Evolutionary conservation across 305 asterid species (phyloP).

Genomic region (Lippia alba): DNA sequence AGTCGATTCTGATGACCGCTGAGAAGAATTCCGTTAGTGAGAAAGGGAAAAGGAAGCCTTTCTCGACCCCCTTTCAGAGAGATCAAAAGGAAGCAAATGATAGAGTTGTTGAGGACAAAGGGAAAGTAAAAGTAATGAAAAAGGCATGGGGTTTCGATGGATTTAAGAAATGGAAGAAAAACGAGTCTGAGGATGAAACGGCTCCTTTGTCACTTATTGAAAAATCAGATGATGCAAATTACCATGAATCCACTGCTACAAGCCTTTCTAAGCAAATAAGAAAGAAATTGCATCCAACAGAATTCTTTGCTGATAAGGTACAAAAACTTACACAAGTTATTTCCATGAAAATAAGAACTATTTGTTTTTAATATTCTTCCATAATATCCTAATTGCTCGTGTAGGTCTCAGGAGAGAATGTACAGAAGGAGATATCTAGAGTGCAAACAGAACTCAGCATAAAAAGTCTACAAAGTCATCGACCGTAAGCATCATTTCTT

Average conservation of each 20-base stretch:
- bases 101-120: constrained; percentile 20
- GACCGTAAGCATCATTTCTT: constrained; percentile 51
- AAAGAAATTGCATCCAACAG: constrained; percentile 57
- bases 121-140: constrained; percentile 45
- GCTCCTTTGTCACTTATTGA: constrained; percentile 62
- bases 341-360: constrained; percentile 9
- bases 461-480: constrained; percentile 43
- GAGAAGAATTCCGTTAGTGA: constrained; percentile 51
- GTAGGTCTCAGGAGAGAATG: constrained; percentile 65
- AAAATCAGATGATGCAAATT: constrained; percentile 52
- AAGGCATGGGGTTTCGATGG: constrained; percentile 80
- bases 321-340: neutral
- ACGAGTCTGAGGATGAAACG: constrained; percentile 65
- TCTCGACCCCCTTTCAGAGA: constrained; percentile 46
- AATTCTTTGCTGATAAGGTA: constrained; percentile 68
- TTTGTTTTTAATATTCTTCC: neutral
- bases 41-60: constrained; percentile 61
- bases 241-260: constrained; percentile 33
- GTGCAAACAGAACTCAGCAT: constrained; percentile 55
- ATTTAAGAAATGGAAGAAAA: constrained; percentile 84
- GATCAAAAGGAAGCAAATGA: constrained; percentile 29
- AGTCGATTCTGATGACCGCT: constrained; percentile 69
- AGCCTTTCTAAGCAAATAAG: constrained; percentile 50
- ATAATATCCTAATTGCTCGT: neutral
- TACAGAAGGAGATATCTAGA: constrained; percentile 58